Evolutionary conservation across 345 rosid genomes (phyloP).

Genomic region (Gossypium arboreum): DNA sequence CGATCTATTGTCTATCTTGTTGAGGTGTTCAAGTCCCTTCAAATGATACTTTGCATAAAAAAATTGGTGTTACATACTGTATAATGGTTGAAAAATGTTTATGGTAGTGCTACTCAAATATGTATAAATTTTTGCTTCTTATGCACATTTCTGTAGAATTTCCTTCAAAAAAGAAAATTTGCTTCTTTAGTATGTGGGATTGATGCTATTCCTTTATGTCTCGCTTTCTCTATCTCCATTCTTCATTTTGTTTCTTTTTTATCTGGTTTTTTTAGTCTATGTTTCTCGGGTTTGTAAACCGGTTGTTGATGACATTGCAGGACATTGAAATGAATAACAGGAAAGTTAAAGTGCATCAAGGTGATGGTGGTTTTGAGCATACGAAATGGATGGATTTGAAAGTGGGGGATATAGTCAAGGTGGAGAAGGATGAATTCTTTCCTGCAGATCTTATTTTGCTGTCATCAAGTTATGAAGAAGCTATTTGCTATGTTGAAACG

Average conservation of each 20-base stretch:
- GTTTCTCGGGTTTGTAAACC: background rate
- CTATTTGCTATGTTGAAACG: constrained; percentile 96
- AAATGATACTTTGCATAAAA: background rate
- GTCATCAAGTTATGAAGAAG: constrained; percentile 79
- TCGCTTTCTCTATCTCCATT: background rate
- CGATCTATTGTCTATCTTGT: background rate
- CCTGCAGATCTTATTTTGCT: constrained; percentile 94
- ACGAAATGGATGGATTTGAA: constrained; percentile 75
- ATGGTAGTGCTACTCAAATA: background rate
- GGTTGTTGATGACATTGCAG: constrained; percentile 30
- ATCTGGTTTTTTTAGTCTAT: constrained; percentile 8
- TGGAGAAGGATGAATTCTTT: constrained; percentile 87
- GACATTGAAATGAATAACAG: constrained; percentile 74
- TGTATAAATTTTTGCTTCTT: background rate
- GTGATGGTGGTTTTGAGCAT: constrained; percentile 55
- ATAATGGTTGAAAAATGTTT: background rate
- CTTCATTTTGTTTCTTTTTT: background rate
- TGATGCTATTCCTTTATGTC: background rate
- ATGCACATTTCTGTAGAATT: no score
- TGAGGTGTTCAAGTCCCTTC: background rate
- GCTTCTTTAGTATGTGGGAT: background rate
- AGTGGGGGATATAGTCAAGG: constrained; percentile 84
- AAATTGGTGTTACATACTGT: background rate
- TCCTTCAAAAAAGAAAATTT: background rate
- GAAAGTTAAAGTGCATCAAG: constrained; percentile 53